Base-by-base conservation (phyloP, 495 filamentous ascomycete species). In the Ramalina peruviana region DNA sequence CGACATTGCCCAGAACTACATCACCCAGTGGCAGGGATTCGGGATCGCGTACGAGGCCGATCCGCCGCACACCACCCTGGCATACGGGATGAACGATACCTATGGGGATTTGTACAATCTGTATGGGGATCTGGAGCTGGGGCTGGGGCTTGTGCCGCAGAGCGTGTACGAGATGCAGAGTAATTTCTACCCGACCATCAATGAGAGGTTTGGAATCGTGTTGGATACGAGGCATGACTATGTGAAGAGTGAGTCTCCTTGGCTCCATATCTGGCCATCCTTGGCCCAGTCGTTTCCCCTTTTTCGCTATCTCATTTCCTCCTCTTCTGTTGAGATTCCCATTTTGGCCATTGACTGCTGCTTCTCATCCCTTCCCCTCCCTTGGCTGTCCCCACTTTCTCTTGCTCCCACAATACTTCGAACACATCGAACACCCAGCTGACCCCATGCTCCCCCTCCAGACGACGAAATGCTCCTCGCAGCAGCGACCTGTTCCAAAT, bases 61-160 rank as follows among this genome's bases (percentile, higher is more conserved):
- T 52, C 70, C 71, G 1, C 70, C 85, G 0, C 85, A 90, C 56
- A 85, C 84, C 3, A 94, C 90, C 49, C 64, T 94, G 50, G 81
- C 85, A 0, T 96, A 94, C 59, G 70, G 69, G 21, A 57, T 67
- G 43, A 57, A 65, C 20, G 56, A 54, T 33, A 69, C 70, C 33
- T 67, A 74, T 54, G 69, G 70, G 43, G 11, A 74, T 17, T 62
- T 76, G 12, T 78, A 76, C 62, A 78, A 78, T 43, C 64, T 74
- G 17, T 76, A 65, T 40, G 64, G 67, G 15, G 74, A 78, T 54
- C 63, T 59, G 12, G 66, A 72, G 42, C 58, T 78, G 40, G 63
- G 62, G 9, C 56, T 76, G 40, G 57, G 65, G 30, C 50, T 76
- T 36, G 70, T 78, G 21, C 71, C 72, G 0, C 55, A 72, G 19